Evolutionary conservation across 441 rosid species (phyloP), one percentile per base, ranked within the genome.

Genomic region (Arabidopsis lyrata): DNA sequence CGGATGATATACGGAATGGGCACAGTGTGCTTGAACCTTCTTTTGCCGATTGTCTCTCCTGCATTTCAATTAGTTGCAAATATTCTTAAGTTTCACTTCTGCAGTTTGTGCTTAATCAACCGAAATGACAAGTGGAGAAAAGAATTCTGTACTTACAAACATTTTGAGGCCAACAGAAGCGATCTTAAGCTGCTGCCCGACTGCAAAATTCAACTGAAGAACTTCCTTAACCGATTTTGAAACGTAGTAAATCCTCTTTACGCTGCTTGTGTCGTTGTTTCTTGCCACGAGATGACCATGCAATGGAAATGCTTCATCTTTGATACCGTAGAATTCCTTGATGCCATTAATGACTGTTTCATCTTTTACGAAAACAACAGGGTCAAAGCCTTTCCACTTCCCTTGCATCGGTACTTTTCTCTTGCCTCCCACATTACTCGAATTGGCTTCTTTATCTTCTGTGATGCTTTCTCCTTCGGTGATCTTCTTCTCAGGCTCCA

Each of bases 151-250:
- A 88, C 98, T 91, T 81, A 90, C 98, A 93, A 95, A 95, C 97
- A 93, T 91, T 82, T 95, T 93, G 73, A 93, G 79, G 80, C 99
- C 98, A n/a, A 95, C 84, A 29, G 98, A 95, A 65, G 98, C 80
- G 27, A 95, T 88, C 87, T 95, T 95, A 44, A 95, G 89, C 78
- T 86, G 92, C 84, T 90, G 90, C 39, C 94, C 96, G 15, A 79
- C 91, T 36, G 67, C 81, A 70, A 85, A 85, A 83, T 95, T 95
- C 63, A 91, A 85, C 74, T 89, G 88, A 48, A 93, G 87, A 77
- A 85, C 89, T 74, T 93, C 85, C 84, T 89, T 95, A 45, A 93
- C 93, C 0, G 98, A 91, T 75, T 83, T 87, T 6, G 97, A 95
- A 69, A 95, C 82, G 44, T 93, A 93, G 87, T 95, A 91, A 70